Conservation (phyloP, 2,329 filamentous ascomycete species). For the Apiospora aurea region DNA sequence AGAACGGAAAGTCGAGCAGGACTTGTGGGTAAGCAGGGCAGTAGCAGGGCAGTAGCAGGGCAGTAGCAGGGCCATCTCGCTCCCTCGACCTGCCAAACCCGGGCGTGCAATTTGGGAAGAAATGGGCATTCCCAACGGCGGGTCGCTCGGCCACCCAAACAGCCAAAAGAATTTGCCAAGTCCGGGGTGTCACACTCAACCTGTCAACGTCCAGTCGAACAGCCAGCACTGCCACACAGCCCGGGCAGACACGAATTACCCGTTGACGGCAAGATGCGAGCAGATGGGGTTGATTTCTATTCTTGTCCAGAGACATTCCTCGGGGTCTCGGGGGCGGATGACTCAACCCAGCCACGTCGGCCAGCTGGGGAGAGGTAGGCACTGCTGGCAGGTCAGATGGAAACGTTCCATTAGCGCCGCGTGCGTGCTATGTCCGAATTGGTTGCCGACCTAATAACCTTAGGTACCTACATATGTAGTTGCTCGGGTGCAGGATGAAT, state of each 20-base stretch:
- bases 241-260: background rate
- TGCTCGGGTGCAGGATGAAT: too few species aligned
- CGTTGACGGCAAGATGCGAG: background rate
- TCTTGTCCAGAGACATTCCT: background rate
- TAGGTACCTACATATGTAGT: too few species aligned
- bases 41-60: too few species aligned
- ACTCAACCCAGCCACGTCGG: background rate
- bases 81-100: background rate
- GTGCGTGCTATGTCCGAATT: background rate
- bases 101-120: background rate
- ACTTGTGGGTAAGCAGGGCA: background rate
- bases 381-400: slow-evolving; percentile 14
- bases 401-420: background rate
- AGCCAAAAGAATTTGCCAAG: background rate
- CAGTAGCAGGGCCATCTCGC: background rate
- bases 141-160: background rate
- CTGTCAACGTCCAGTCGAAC: background rate
- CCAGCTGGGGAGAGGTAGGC: too few species aligned
- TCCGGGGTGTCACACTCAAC: slow-evolving; percentile 16
- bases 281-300: background rate
- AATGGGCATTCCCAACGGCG: background rate
- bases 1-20: background rate
- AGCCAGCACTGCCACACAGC: background rate
- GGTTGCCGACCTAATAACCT: too few species aligned
- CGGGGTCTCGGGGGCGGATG: background rate